Conservation (phyloP, 2,329 filamentous ascomycete genomes). For the Paecilomyces variotii region DNA sequence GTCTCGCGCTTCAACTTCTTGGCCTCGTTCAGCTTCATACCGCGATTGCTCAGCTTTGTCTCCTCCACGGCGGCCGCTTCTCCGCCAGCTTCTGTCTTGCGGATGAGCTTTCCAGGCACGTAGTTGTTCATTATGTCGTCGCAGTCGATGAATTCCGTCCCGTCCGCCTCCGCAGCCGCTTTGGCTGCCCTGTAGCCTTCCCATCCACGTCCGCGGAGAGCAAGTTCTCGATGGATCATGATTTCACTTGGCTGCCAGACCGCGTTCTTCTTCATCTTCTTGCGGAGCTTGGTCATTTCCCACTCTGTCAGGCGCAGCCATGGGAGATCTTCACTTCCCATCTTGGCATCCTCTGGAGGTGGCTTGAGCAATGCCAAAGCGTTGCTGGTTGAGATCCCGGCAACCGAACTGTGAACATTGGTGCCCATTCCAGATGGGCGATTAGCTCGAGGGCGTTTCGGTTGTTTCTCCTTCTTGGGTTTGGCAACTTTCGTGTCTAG, state of each 20-base stretch:
- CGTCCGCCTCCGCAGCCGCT: slow-evolving; percentile 42
- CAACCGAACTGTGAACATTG: slow-evolving; percentile 46
- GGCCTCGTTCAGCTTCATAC: slow-evolving; percentile 53
- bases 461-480: slow-evolving; percentile 37
- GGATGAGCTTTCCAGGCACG: slow-evolving; percentile 30
- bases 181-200: slow-evolving; percentile 44
- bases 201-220: slow-evolving; percentile 48
- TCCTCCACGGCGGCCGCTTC: slow-evolving; percentile 36
- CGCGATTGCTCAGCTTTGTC: slow-evolving; percentile 48
- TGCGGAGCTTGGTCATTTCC: slow-evolving; percentile 59
- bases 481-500: slow-evolving; percentile 12
- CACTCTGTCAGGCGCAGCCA: slow-evolving; percentile 60
- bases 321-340: slow-evolving; percentile 53
- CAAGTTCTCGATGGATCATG: slow-evolving; percentile 59
- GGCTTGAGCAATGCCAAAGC: slow-evolving; percentile 51
- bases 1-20: slow-evolving; percentile 55
- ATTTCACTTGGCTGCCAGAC: slow-evolving; percentile 61
- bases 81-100: slow-evolving; percentile 32
- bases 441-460: slow-evolving; percentile 15
- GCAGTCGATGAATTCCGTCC: slow-evolving; percentile 52
- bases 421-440: slow-evolving; percentile 33
- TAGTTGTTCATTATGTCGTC: slow-evolving; percentile 34
- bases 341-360: slow-evolving; percentile 51
- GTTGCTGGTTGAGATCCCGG: slow-evolving; percentile 54
- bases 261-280: slow-evolving; percentile 64